Evolutionary conservation across 2,329 filamentous ascomycete genomes (phyloP), one percentile per base, ranked within the genome.

Genomic region (Curvularia spicifera): DNA sequence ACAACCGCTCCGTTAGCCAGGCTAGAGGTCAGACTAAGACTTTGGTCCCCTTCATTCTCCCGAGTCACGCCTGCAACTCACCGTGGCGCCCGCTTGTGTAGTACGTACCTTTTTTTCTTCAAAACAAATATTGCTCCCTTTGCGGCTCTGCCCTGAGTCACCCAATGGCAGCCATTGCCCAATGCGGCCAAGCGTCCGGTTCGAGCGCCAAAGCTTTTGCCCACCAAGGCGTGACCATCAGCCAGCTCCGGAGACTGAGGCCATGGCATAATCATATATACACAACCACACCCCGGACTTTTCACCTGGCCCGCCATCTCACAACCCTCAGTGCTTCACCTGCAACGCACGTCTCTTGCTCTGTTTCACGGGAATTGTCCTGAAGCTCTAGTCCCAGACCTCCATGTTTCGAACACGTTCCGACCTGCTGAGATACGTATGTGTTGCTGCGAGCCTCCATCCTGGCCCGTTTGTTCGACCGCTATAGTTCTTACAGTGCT

Each of bases 341-440:
- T 47, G 12, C 18, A 33, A 28, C 31, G 12, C 33, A 39, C 31
- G 46, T 33, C 24, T 28, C 24, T 51, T 35, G 39, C 29, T 45
- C 33, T 24, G 56, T 58, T 58, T 58, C 56, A 58, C 40, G 15
- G 26, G 28, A 42, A 33, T 22, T 31, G 28, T 31, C 28, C 42
- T 48, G 43, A 53, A 39, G 35, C 56, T 33, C 20, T 54, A 29
- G 45, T 49, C 39, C 40, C 45, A 53, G 37, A 31, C 51, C 40
- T 55, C 15, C 56, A 39, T 43, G 56, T 58, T 58, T 58, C 56
- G 51, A 55, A 50, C 40, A 7, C 31, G 45, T 55, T 45, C 39
- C 51, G 40, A 49, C 26, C 45, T 46, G 12, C 28, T 53, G 51
- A 28, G 18, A 39, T 49, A 45, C 24, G 28, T 26, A 33, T n/a